phyloP scores from a whole-genome alignment of 2,329 filamentous ascomycete genomes.

The Volutella citrinella region DNA sequence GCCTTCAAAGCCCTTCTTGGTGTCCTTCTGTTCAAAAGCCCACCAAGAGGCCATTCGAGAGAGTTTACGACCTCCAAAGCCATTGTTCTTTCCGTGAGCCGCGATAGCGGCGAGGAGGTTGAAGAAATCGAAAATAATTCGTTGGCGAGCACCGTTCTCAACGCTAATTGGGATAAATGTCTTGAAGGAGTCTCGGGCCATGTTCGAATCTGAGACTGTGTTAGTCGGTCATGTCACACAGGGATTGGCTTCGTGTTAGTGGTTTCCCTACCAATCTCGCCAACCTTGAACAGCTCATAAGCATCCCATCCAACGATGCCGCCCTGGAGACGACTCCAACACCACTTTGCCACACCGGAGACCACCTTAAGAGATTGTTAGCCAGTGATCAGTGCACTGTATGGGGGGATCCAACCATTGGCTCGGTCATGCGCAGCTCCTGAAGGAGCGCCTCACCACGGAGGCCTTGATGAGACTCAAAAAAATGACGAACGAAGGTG shows the following conservation, averaged over 20 bases:
- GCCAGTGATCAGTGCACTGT: slow-evolving; percentile 9
- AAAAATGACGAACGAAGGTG: slow-evolving; percentile 90
- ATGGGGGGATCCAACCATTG: slow-evolving; percentile 64
- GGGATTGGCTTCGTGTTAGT: neutral
- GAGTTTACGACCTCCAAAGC: slow-evolving; percentile 87
- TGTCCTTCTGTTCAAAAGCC: slow-evolving; percentile 90
- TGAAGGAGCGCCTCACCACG: slow-evolving; percentile 71
- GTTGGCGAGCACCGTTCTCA: slow-evolving; percentile 78
- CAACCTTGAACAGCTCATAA: slow-evolving; percentile 92
- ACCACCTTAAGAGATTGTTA: slow-evolving; percentile 62
- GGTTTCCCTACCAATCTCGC: slow-evolving; percentile 69
- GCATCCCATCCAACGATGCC: slow-evolving; percentile 96
- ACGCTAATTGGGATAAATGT: slow-evolving; percentile 95
- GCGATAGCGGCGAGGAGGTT: slow-evolving; percentile 88
- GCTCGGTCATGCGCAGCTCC: slow-evolving; percentile 88
- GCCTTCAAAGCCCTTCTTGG: slow-evolving; percentile 87
- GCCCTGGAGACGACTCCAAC: slow-evolving; percentile 87
- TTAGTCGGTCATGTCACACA: slow-evolving; percentile 9
- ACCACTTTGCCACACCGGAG: slow-evolving; percentile 95
- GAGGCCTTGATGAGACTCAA: slow-evolving; percentile 64
- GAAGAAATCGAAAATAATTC: slow-evolving; percentile 95
- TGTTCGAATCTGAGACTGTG: slow-evolving; percentile 70
- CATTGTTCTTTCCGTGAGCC: slow-evolving; percentile 89
- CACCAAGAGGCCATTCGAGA: slow-evolving; percentile 97
- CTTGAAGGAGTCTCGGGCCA: slow-evolving; percentile 89